Percentiles rank a stretch among this genome's conserved stretches.
These are phyloP conservation scores for Thuja plicata DNA, from an alignment of 83 land plant species.

Conservation along the genomic window DNA sequence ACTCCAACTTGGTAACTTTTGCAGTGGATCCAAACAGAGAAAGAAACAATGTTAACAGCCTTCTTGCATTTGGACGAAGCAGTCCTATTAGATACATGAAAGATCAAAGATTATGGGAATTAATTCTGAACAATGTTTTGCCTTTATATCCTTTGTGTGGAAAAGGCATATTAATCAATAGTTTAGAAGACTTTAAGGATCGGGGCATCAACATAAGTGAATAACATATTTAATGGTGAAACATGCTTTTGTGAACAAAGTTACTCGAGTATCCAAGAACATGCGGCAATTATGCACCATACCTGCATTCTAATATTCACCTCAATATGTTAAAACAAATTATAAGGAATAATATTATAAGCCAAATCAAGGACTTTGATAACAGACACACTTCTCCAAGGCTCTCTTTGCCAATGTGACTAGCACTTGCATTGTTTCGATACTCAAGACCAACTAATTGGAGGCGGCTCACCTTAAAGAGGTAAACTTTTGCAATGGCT, in stretches of 20 bases:
- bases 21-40: too few species aligned
- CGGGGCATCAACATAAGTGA: neutral
- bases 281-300: neutral
- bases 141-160: too few species aligned
- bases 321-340: neutral
- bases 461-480: neutral
- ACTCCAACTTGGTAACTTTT: too few species aligned
- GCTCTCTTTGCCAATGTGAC: neutral
- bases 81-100: too few species aligned
- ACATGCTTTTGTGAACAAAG: neutral
- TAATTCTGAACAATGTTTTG: too few species aligned
- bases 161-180: too few species aligned
- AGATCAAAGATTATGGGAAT: too few species aligned
- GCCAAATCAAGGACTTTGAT: neutral
- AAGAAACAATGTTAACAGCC: too few species aligned
- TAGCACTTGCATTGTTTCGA: neutral
- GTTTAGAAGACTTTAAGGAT: neutral
- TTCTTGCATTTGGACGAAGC: too few species aligned
- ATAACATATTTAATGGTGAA: neutral
- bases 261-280: neutral
- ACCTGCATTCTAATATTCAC: neutral
- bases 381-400: neutral
- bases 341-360: neutral
- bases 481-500: neutral
- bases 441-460: neutral